Evolutionary conservation across 176 grass and related monocot genomes (phyloP).

Genomic region (Oryza coarctata): DNA sequence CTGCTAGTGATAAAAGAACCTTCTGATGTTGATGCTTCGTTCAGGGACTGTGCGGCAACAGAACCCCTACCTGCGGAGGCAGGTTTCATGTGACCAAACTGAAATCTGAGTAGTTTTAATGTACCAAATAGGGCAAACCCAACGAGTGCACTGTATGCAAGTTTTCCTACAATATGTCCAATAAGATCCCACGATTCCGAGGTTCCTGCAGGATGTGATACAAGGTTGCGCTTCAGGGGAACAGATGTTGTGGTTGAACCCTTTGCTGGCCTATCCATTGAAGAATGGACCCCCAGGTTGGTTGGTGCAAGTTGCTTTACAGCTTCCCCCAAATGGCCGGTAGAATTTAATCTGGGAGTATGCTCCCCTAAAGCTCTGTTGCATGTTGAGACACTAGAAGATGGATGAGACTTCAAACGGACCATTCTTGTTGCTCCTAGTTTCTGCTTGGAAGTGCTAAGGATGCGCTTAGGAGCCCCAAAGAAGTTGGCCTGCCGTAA

Average conservation of each 20-base stretch:
- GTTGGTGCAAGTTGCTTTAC: slow-evolving; percentile 89
- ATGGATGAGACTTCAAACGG: slow-evolving; percentile 38
- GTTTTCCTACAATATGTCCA: slow-evolving; percentile 55
- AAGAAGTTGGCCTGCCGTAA: slow-evolving; percentile 74
- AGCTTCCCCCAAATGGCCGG: slow-evolving; percentile 78
- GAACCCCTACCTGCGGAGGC: slow-evolving; percentile 19
- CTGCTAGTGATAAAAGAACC: slow-evolving; percentile 31
- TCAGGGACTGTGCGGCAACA: slow-evolving; percentile 28
- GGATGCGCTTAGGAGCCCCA: slow-evolving; percentile 69
- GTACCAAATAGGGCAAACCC: slow-evolving; percentile 65
- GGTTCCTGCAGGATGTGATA: slow-evolving; percentile 50
- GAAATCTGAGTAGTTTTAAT: slow-evolving; percentile 58
- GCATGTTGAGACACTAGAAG: slow-evolving; percentile 46
- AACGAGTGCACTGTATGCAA: slow-evolving; percentile 59
- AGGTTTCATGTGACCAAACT: slow-evolving; percentile 48
- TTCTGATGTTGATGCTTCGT: slow-evolving; percentile 39
- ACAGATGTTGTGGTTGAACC: slow-evolving; percentile 40
- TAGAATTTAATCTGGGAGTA: slow-evolving; percentile 56
- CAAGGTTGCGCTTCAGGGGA: slow-evolving; percentile 65
- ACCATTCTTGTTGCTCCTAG: slow-evolving; percentile 43
- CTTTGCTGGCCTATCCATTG: slow-evolving; percentile 42
- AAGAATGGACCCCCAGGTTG: slow-evolving; percentile 53
- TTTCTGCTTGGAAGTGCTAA: slow-evolving; percentile 62
- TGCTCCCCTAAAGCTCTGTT: slow-evolving; percentile 46
- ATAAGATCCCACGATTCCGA: slow-evolving; percentile 50